Percentiles rank a stretch among this genome's conserved stretches.
Conservation (phyloP, 805 yeast species). For the Schwanniomyces polymorphus region DNA sequence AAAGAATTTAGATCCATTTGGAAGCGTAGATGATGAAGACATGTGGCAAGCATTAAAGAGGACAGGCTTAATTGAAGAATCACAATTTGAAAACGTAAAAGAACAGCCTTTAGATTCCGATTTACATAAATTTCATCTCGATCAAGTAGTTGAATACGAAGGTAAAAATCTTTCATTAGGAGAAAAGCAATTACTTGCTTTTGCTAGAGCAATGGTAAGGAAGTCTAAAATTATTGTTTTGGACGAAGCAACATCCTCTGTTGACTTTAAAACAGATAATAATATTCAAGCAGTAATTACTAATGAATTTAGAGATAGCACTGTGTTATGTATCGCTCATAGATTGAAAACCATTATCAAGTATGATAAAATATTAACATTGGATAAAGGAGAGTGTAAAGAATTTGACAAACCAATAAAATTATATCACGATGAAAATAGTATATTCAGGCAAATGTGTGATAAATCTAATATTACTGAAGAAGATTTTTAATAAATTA, state of each 20-base stretch:
- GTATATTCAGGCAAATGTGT: no score
- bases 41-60: conserved; percentile 57
- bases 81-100: conserved; percentile 19
- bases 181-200: conserved; percentile 37
- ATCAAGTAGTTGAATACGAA: conserved; percentile 34
- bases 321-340: conserved; percentile 40
- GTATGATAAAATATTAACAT: conserved; percentile 33
- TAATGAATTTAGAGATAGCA: conserved; percentile 30
- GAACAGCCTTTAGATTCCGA: conserved; percentile 6
- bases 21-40: conserved; percentile 43
- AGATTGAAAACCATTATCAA: conserved; percentile 36
- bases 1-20: conserved; percentile 59
- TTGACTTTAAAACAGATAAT: conserved; percentile 38
- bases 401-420: conserved; percentile 5
- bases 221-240: conserved; percentile 34
- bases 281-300: conserved; percentile 34
- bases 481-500: no score
- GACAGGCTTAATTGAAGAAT: conserved; percentile 46
- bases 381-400: conserved; percentile 32
- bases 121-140: conserved; percentile 37
- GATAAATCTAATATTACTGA: no score
- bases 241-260: conserved; percentile 42
- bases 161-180: conserved; percentile 38
- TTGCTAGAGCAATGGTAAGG: conserved; percentile 39
- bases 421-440: no score